Percentiles rank a stretch among this genome's conserved stretches.
Evolutionary conservation across 1,139 yeast genomes (phyloP).

Genomic region (Hanseniaspora uvarum): DNA sequence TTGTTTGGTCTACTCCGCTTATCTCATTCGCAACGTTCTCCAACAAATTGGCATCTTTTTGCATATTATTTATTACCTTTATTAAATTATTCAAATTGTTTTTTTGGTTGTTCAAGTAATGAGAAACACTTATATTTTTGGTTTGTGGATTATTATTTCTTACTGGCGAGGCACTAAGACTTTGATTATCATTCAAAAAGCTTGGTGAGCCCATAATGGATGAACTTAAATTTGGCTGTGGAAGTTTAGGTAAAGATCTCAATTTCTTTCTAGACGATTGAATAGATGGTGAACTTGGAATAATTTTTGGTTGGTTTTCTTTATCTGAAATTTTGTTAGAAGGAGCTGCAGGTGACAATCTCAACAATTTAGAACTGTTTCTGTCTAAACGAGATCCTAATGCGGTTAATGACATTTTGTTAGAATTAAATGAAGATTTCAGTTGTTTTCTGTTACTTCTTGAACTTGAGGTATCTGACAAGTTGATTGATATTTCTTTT

Average conservation of each 20-base stretch:
- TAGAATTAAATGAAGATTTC: background rate
- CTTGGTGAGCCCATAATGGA: slow-evolving; percentile 14
- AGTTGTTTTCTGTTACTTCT: background rate
- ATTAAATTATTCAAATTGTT: slow-evolving; percentile 3
- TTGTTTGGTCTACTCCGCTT: slow-evolving; percentile 16
- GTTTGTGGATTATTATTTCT: background rate
- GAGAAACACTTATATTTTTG: background rate
- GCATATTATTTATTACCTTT: background rate
- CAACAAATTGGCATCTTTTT: background rate
- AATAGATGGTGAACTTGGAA: slow-evolving; percentile 14
- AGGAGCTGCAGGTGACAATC: slow-evolving; percentile 9
- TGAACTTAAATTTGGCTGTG: slow-evolving; percentile 11
- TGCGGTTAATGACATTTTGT: background rate
- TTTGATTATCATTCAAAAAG: background rate
- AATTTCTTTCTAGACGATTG: slow-evolving; percentile 12
- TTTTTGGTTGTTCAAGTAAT: slow-evolving; percentile 1
- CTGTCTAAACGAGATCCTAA: slow-evolving; percentile 7
- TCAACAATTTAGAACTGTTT: slow-evolving; percentile 11
- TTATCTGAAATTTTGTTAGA: background rate
- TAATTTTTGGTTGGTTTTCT: background rate
- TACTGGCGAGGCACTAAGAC: background rate
- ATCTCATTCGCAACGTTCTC: background rate
- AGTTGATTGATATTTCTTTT: slow-evolving; percentile 11
- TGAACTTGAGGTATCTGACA: slow-evolving; percentile 11
- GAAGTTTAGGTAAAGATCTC: slow-evolving; percentile 11